phyloP scores from a whole-genome alignment of 371 early-diverging fungal genomes.

The Mucor sp. region DNA sequence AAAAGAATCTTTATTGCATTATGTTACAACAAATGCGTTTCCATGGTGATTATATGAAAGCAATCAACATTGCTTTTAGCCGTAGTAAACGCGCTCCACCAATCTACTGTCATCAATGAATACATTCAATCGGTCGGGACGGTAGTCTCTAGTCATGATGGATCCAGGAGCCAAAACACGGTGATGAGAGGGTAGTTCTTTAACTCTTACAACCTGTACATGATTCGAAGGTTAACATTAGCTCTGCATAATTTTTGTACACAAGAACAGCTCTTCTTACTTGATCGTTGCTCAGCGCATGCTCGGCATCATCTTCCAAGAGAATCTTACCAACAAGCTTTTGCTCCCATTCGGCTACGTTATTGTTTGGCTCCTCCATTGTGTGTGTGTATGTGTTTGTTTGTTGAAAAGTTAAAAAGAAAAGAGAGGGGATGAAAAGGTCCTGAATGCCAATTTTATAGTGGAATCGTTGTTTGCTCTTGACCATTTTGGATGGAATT shows the following conservation, averaged over 20 bases:
- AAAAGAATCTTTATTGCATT: too few relatives aligned
- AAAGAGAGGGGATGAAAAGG: neutral
- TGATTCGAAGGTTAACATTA: neutral
- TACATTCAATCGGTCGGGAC: constrained; percentile 41
- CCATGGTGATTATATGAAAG: too few relatives aligned
- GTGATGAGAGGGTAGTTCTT: constrained; percentile 32
- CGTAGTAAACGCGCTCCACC: constrained; percentile 26
- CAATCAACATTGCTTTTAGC: constrained; percentile 9
- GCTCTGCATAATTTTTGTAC: neutral
- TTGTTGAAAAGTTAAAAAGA: neutral
- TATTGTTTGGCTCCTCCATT: neutral
- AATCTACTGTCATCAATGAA: constrained; percentile 25
- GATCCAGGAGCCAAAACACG: constrained; percentile 29
- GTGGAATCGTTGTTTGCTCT: too few relatives aligned
- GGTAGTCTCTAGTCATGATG: constrained; percentile 37
- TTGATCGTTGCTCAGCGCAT: neutral
- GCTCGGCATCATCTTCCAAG: neutral
- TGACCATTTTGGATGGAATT: too few relatives aligned
- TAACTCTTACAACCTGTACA: constrained; percentile 13
- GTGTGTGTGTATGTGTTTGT: neutral
- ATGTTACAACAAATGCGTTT: too few relatives aligned
- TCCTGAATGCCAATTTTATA: too few relatives aligned
- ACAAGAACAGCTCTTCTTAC: neutral
- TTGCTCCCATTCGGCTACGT: constrained; percentile 3
- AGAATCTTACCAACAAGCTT: constrained; percentile 8